Evolutionary conservation across 2,329 filamentous ascomycete genomes (phyloP).

Genomic region (Cladophialophora bantiana): DNA sequence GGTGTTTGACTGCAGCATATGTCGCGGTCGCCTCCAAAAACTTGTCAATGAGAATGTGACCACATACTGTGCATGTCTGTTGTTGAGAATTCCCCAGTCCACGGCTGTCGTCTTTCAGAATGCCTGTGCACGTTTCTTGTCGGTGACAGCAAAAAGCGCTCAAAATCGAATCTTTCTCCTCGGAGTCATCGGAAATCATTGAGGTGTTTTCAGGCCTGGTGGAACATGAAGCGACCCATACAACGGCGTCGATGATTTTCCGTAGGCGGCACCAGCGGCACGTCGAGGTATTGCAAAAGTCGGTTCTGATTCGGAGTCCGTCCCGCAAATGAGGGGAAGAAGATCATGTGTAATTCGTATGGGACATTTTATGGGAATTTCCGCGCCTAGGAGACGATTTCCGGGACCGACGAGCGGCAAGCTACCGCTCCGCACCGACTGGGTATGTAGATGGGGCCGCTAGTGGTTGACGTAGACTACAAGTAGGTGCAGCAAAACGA

Average conservation of each 20-base stretch:
- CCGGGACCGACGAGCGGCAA: not conserved
- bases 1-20: not conserved
- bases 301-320: not conserved
- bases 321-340: not conserved
- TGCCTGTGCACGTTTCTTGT: not conserved
- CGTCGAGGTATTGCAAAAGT: not conserved
- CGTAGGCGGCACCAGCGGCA: not conserved
- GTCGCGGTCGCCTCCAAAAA: not conserved
- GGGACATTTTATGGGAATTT: not conserved
- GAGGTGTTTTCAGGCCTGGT: not conserved
- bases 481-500: not conserved
- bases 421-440: not conserved
- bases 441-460: not conserved
- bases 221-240: not conserved
- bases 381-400: not conserved
- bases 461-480: not conserved
- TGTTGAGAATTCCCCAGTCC: not conserved
- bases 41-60: not conserved
- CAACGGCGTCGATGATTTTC: not conserved
- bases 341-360: no score
- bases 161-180: not conserved
- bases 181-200: not conserved
- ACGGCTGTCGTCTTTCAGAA: not conserved
- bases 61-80: not conserved
- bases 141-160: not conserved